A percentile compares a stretch with the other conserved stretches of the same genome.
These are phyloP conservation scores for Primulina eburnea DNA, from an alignment of 257 asterid species.

Conservation along the genomic window DNA sequence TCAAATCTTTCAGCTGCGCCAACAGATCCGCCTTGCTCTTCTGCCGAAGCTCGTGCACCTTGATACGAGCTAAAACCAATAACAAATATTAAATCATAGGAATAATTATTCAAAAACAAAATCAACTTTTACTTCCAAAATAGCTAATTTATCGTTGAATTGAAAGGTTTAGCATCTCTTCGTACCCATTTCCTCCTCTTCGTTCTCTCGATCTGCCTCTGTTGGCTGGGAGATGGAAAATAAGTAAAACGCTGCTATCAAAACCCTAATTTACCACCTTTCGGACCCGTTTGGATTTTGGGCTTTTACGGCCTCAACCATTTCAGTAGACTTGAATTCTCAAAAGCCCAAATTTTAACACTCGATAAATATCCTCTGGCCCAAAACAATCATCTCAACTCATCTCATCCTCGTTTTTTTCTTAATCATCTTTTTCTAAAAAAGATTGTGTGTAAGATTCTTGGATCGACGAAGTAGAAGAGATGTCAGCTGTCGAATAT, in stretches of 20 bases:
- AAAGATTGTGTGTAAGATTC: too few relatives aligned
- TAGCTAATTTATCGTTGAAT: neutral
- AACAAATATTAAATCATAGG: neutral
- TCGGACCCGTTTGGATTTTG: neutral
- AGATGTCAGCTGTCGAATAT: too few relatives aligned
- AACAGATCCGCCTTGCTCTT: slow-evolving; percentile 49
- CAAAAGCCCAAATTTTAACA: neutral
- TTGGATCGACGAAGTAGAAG: too few relatives aligned
- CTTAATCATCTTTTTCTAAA: too few relatives aligned
- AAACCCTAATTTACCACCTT: slow-evolving; percentile 18
- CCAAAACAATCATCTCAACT: neutral
- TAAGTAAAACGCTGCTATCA: neutral
- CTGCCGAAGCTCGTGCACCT: slow-evolving; percentile 64
- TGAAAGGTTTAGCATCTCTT: neutral
- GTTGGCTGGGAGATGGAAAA: neutral
- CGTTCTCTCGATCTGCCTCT: slow-evolving; percentile 21
- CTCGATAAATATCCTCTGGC: neutral
- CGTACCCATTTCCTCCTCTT: slow-evolving; percentile 27
- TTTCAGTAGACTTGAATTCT: neutral
- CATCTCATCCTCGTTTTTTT: too few relatives aligned
- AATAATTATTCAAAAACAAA: neutral
- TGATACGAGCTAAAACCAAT: slow-evolving; percentile 44
- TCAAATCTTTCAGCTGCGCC: slow-evolving; percentile 53
- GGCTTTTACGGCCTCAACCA: neutral
- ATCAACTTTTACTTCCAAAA: neutral